phyloP scores from a whole-genome alignment of 2,329 filamentous ascomycete genomes.

The Phyllosticta citribraziliensis region DNA sequence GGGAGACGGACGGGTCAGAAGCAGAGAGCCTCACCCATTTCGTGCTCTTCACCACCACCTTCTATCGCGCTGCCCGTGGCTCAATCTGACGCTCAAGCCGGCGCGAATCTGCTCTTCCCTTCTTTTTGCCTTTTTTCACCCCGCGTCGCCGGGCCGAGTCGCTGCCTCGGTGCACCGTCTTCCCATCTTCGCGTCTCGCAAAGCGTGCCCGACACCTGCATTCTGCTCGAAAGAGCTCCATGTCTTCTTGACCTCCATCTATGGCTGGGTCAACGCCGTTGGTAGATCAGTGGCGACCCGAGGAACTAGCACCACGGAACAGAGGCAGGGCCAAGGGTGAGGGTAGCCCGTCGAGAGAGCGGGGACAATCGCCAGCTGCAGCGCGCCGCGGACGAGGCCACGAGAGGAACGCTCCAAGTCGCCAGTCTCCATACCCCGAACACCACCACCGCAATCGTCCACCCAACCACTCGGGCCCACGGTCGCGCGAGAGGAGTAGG shows the following conservation, averaged over 20 bases:
- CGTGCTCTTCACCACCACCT: constrained; percentile 9
- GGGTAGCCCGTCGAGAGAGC: constrained; percentile 21
- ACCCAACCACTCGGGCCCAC: constrained; percentile 18
- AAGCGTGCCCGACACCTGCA: constrained; percentile 25
- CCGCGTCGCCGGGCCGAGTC: constrained; percentile 4
- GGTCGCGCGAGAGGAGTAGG: constrained; percentile 14
- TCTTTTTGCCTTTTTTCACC: constrained; percentile 1
- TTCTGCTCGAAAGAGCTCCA: constrained; percentile 26
- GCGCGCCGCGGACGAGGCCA: constrained; percentile 22
- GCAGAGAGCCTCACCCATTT: constrained; percentile 9
- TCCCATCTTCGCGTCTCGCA: constrained; percentile 11
- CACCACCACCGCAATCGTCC: constrained; percentile 14
- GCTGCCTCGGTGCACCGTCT: constrained; percentile 6
- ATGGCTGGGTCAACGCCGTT: constrained; percentile 34
- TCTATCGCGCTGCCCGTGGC: constrained; percentile 4
- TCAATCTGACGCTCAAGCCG: not conserved
- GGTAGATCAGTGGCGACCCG: constrained; percentile 35
- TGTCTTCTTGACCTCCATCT: constrained; percentile 29
- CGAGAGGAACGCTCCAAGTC: constrained; percentile 18
- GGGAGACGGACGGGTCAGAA: constrained; percentile 1
- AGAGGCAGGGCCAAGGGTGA: constrained; percentile 22
- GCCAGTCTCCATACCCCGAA: constrained; percentile 11
- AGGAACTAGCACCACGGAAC: constrained; percentile 27
- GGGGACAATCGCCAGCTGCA: constrained; percentile 24
- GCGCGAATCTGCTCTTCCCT: not conserved